Evolutionary conservation across 2,329 filamentous ascomycete genomes (phyloP).

Genomic region (Thyridium curvatum): DNA sequence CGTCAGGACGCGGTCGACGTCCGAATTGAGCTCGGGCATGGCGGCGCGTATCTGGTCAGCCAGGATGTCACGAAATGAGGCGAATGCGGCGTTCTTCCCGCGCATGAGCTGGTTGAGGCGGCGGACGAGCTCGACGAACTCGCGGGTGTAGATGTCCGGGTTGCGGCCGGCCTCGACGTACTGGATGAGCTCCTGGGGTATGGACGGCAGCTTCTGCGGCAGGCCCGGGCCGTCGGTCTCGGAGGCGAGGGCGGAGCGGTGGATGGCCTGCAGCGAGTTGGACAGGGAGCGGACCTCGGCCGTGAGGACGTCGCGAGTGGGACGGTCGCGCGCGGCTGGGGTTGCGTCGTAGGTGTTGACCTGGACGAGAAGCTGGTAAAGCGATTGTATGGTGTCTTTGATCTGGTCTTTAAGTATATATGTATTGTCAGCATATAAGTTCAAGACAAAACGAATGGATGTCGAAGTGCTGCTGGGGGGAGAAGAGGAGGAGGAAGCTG

Average conservation of each 20-base stretch:
- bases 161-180: conserved; percentile 68
- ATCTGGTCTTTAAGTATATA: conserved; percentile 38
- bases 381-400: conserved; percentile 56
- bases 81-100: conserved; percentile 59
- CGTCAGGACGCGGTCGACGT: conserved; percentile 41
- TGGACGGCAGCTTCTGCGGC: conserved; percentile 34
- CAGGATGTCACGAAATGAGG: conserved; percentile 53
- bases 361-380: conserved; percentile 59
- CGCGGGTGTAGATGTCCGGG: conserved; percentile 68
- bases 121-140: conserved; percentile 64
- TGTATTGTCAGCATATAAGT: too few species aligned
- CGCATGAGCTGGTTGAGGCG: conserved; percentile 61
- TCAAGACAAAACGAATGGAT: not conserved
- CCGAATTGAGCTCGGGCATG: conserved; percentile 52
- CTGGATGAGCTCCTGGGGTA: conserved; percentile 57
- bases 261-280: conserved; percentile 29
- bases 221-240: conserved; percentile 4
- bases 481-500: conserved; percentile 3
- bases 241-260: conserved; percentile 32
- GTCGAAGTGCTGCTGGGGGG: not conserved
- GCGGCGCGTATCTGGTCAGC: conserved; percentile 50
- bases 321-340: conserved; percentile 22
- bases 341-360: conserved; percentile 53
- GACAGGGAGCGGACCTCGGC: conserved; percentile 41
- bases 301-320: conserved; percentile 50